Base-by-base conservation (phyloP, 768 basidiomycete genomes). In the Tremella mesenterica region DNA sequence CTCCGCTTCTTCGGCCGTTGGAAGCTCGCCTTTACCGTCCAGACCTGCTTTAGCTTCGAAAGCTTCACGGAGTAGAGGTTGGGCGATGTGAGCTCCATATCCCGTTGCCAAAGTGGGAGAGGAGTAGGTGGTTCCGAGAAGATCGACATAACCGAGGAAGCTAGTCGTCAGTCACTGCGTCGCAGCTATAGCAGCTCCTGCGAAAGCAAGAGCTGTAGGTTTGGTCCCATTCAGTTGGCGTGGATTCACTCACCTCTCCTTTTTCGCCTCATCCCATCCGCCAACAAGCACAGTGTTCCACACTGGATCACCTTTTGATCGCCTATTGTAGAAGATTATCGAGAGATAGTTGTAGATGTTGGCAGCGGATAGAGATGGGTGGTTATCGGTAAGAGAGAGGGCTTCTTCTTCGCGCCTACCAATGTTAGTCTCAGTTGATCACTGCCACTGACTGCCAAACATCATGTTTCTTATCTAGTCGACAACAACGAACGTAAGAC, bases 231-330 rank as follows among this genome's bases (percentile, higher is more conserved):
- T n/a, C 44, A 49, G n/a, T 18, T 25, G 26, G 20, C 18, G 12
- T 23, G 0, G 68, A 79, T n/a, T n/a, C n/a, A n/a, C n/a, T 21
- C 52, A 88, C 90, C 80, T 80, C 50, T 69, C 67, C 33, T 58
- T 53, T 72, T 86, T 79, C 14, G 84, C 86, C 54, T 91, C 81
- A 67, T 89, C 87, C 70, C 86, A 80, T 14, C 95, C 95, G 9
- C 90, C 95, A 20, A 99, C 87, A 53, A 99, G 76, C 28, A 96
- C 72, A 27, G 91, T 81, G 67, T 99, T 99, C 93, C 95, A 97
- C 23, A 96, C 75, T 0, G 95, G 95, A 71, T 97, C 77, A 74
- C 96, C 81, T 79, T 92, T 88, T 25, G 83, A 82, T 56, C 95
- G 77, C 48, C 89, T 80, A 4, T 77, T 80, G 71, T 97, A 99